A percentile compares a stretch with the other conserved stretches of the same genome.
phyloP scores from a whole-genome alignment of 768 basidiomycete species.

The Suillus fuscotomentosus region DNA sequence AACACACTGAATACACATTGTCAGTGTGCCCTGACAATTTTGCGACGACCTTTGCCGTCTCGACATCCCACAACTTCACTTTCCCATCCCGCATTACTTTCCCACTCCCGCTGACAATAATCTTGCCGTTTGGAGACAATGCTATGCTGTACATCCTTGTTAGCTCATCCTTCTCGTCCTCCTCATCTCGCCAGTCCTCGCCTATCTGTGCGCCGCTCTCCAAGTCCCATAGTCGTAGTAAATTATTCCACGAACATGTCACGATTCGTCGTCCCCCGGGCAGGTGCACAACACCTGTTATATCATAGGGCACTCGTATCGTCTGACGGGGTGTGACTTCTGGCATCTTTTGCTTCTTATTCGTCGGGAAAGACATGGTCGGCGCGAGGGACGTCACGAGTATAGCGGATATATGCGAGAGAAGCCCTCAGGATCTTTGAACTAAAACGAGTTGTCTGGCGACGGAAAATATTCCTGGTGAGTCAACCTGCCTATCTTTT shows the following conservation, averaged over 20 bases:
- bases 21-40: too few species aligned
- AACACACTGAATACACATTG: too few species aligned
- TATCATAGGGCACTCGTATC: accelerated
- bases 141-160: background rate
- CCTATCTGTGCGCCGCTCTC: background rate
- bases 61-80: too few species aligned
- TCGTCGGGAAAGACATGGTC: background rate
- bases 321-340: background rate
- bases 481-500: background rate
- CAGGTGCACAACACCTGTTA: background rate
- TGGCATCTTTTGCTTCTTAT: background rate
- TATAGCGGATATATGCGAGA: background rate
- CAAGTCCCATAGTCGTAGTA: background rate
- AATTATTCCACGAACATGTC: background rate
- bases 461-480: background rate
- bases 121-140: background rate
- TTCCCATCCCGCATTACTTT: too few species aligned
- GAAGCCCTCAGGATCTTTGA: background rate
- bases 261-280: background rate
- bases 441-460: background rate
- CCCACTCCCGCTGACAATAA: background rate
- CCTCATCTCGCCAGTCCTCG: background rate
- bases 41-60: too few species aligned
- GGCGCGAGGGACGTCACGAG: background rate
- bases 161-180: too few species aligned